Percentiles rank a stretch among this genome's conserved stretches.
Evolutionary conservation across 192 early-diverging fungal species (phyloP).

Genomic region (Linnemannia zychae): DNA sequence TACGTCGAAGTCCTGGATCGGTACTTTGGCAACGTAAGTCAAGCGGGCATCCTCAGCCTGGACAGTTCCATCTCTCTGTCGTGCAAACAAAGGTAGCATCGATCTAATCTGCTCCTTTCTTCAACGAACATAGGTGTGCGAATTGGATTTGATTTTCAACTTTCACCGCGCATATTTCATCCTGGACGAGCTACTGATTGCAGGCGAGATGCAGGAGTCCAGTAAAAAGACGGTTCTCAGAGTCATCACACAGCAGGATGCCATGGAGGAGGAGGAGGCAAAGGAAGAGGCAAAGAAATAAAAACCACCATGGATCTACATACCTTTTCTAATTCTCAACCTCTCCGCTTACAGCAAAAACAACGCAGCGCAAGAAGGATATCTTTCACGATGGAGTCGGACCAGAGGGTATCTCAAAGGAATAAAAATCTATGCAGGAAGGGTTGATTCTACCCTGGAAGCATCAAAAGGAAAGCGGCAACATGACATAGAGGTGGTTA

Average conservation of each 20-base stretch:
- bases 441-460: neutral
- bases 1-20: constrained; percentile 98
- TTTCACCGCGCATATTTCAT: constrained; percentile 94
- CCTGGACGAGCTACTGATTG: constrained; percentile 89
- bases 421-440: neutral
- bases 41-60: too few species aligned
- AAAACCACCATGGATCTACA: neutral
- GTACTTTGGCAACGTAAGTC: constrained; percentile 92
- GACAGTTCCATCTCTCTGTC: neutral
- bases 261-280: constrained; percentile 78
- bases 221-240: constrained; percentile 86
- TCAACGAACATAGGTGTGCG: constrained; percentile 73
- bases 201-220: constrained; percentile 95
- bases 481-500: neutral
- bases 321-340: neutral
- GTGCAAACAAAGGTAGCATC: too few species aligned
- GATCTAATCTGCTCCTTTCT: too few species aligned
- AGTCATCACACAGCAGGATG: constrained; percentile 81
- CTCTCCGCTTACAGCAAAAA: too few species aligned
- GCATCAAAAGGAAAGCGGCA: neutral
- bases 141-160: constrained; percentile 98
- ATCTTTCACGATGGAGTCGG: neutral
- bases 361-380: neutral
- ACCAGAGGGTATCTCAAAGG: neutral
- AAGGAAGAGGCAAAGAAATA: constrained; percentile 72